Base-by-base conservation (phyloP, 495 filamentous ascomycete genomes). In the Tuber brumale region DNA sequence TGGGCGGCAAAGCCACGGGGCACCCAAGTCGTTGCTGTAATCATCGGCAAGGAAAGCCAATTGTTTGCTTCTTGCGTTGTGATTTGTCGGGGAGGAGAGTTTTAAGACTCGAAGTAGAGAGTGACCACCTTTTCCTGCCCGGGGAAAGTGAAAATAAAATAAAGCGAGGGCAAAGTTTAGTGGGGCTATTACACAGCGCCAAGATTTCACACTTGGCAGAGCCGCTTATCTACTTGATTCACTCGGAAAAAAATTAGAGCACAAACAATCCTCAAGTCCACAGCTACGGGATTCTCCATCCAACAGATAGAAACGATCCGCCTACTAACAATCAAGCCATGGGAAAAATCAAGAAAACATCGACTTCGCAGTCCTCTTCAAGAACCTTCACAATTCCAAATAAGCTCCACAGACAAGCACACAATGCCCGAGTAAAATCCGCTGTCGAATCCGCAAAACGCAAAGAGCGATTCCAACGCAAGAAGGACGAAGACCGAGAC, bases 21-120 rank as follows among this genome's bases (percentile, higher is more conserved):
- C 80, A 98, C 95, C 95, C 95, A 99, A 7, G 91, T 84, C 1
- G 94, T 92, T 48, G 93, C 92, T 35, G 96, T 98, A 75, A 99
- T 97, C 95, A 97, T 98, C 16, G 27, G 31, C 27, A 35, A 66
- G 14, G 21, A 16, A 31, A 31, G 31, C 14, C 43, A 23, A 51
- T 69, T 12, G 72, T 44, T 39, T 66, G 14, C 42, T 72, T 61
- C 71, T 69, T 69, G 42, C 21, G 39, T 23, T 44, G 61, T 39
- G 27, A 31, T 37, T 19, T 10, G 9, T 21, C 31, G 57, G n/a
- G 44, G 31, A n/a, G 45, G 45, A 66, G 42, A 37, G 66, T 61
- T 35, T 27, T 18, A 35, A 66, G 14, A 19, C 57, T 66, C 14
- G 57, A 7, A 66, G 35, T 31, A 66, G 16, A 66, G 57, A 35